A percentile compares a stretch with the other conserved stretches of the same genome.
Conservation (phyloP, 2,329 filamentous ascomycete species). For the Neofusicoccum umdonicola region DNA sequence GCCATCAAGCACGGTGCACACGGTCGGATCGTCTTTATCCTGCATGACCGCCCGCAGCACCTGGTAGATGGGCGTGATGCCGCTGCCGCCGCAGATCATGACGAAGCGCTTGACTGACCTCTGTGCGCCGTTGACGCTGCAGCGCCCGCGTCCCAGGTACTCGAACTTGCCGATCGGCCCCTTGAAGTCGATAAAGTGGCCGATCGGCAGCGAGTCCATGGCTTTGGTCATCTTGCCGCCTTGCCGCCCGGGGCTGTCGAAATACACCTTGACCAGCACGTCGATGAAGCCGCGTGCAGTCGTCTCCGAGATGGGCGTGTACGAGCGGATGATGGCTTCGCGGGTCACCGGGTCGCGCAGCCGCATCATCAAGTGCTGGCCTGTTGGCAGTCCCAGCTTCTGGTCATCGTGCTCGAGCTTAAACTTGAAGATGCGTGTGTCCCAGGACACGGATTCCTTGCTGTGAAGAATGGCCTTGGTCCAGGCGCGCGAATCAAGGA, state of each 20-base stretch:
- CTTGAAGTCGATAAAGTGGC: conserved; percentile 77
- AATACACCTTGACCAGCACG: conserved; percentile 81
- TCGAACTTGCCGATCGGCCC: conserved; percentile 84
- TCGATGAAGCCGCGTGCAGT: conserved; percentile 63
- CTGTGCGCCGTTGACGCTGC: conserved; percentile 57
- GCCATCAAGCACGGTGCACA: conserved; percentile 72
- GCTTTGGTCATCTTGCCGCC: conserved; percentile 83
- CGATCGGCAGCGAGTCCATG: conserved; percentile 69
- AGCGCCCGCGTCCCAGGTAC: conserved; percentile 68
- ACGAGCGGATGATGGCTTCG: conserved; percentile 77
- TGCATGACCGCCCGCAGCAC: conserved; percentile 72
- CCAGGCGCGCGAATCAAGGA: conserved; percentile 73
- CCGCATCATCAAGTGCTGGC: conserved; percentile 84
- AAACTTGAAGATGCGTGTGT: conserved; percentile 81
- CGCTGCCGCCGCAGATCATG: conserved; percentile 88
- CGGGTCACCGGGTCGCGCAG: conserved; percentile 68
- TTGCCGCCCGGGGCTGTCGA: conserved; percentile 52
- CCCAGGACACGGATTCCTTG: conserved; percentile 69
- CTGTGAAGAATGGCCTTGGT: conserved; percentile 66
- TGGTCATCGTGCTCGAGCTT: conserved; percentile 70
- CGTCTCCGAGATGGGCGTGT: conserved; percentile 76
- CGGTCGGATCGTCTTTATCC: conserved; percentile 61
- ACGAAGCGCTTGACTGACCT: conserved; percentile 65
- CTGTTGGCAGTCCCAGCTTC: conserved; percentile 71
- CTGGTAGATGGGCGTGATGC: conserved; percentile 88